Base-by-base conservation (phyloP, 208 protist species). In the Kentomonas sorsogonicus region DNA sequence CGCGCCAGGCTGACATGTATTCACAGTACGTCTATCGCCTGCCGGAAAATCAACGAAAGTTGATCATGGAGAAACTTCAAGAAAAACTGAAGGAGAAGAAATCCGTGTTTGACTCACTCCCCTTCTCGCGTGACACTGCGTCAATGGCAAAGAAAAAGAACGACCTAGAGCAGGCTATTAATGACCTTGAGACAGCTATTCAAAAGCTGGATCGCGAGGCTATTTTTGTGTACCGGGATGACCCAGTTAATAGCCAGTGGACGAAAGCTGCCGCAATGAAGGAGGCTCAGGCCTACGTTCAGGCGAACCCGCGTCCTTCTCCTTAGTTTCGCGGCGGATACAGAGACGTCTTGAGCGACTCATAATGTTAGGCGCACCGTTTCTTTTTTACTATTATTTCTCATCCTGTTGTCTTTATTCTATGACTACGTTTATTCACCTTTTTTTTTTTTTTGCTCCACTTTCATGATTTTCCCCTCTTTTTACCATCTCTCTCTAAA, bases 211-310 rank as follows among this genome's bases (percentile, higher is more conserved):
- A 94, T 25, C 85, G 77, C 13, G 85, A 96, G 52, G 78, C 80
- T 31, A 69, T 96, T 9, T 92, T 92, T 57, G 63, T 96, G 34
- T 96, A 95, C 72, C 79, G 82, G 25, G 87, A 94, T 59, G 82
- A 92, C 46, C 84, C 83, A 22, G 77, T 79, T 9, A 79, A 74
- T 59, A 80, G 70, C 11, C 71, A 89, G 47, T 85, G 79, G 76
- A 69, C 78, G 2, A 95, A 91, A 44, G 77, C 76, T 51, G 75
- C 78, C 10, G 88, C 88, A 26, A 31, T 89, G 46, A 71, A 92
- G 36, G 88, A 89, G 30, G 84, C 88, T 18, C 73, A 72, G 34
- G 66, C 60, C 40, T 85, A 74, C 40, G 66, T 65, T 34, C 53
- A 70, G 36, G 67, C 39, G 20, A 33, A 39, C 0, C 53, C 58